A percentile compares a stretch with the other conserved stretches of the same genome.
phyloP scores from a whole-genome alignment of 768 basidiomycete genomes.

The Rhodocollybia butyracea region DNA sequence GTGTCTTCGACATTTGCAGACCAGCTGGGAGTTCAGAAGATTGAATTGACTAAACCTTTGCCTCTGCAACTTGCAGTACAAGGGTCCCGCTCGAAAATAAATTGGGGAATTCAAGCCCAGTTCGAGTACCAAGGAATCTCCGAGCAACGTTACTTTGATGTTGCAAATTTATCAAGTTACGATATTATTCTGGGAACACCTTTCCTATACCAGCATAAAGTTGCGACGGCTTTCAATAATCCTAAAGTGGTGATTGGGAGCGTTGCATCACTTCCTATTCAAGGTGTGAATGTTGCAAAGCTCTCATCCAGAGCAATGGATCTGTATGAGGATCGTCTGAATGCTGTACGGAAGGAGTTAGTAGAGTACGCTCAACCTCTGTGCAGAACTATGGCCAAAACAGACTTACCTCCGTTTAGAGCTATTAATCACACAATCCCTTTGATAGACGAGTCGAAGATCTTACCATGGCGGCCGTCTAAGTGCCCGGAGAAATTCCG shows the following conservation, averaged over 20 bases:
- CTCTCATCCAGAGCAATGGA: constrained; percentile 10
- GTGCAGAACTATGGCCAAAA: constrained; percentile 24
- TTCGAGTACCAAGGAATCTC: constrained; percentile 33
- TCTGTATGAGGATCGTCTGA: constrained; percentile 9
- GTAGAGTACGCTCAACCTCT: constrained; percentile 19
- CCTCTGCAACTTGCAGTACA: constrained; percentile 36
- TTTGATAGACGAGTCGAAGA: constrained; percentile 23
- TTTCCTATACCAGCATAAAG: constrained; percentile 31
- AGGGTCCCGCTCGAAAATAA: constrained; percentile 38
- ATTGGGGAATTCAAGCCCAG: constrained; percentile 17
- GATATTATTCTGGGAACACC: constrained; percentile 40
- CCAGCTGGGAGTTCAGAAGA: constrained; percentile 27
- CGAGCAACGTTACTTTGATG: constrained; percentile 25
- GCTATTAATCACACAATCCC: constrained; percentile 32
- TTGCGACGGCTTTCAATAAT: constrained; percentile 22
- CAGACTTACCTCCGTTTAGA: constrained; percentile 30
- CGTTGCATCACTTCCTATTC: constrained; percentile 14
- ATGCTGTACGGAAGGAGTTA: constrained; percentile 14
- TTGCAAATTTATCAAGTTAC: constrained; percentile 37
- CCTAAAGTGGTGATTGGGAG: constrained; percentile 23
- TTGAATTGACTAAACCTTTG: constrained; percentile 27
- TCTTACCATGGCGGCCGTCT: constrained; percentile 25
- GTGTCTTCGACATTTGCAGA: constrained; percentile 32
- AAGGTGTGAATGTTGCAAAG: constrained; percentile 9
- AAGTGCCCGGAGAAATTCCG: constrained; percentile 27